Evolutionary conservation across 768 basidiomycete genomes (phyloP).

Genomic region (Zangia roseola): DNA sequence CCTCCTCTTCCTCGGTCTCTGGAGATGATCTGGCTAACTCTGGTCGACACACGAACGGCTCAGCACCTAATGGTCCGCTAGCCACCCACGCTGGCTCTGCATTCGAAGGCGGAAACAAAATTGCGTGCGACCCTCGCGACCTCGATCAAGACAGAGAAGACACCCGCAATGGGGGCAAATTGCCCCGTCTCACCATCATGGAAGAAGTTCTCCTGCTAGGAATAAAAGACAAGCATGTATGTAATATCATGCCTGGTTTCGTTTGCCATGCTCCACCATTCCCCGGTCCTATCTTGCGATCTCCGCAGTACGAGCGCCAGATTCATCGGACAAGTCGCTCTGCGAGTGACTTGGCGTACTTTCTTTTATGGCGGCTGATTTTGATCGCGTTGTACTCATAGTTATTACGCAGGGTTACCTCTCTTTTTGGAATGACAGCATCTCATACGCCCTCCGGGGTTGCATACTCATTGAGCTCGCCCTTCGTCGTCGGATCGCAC

Average conservation of each 20-base stretch:
- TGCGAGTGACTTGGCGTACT: conserved; percentile 3
- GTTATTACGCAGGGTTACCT: conserved; percentile 69
- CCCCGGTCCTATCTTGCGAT: conserved; percentile 6
- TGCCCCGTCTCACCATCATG: conserved; percentile 90
- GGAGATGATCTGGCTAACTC: conserved; percentile 38
- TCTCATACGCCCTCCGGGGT: conserved; percentile 97
- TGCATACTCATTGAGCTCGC: conserved; percentile 98
- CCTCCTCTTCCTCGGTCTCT: conserved; percentile 36
- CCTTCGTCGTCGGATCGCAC: conserved; percentile 88
- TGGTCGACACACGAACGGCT: conserved; percentile 30
- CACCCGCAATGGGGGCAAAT: conserved; percentile 61
- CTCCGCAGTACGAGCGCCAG: conserved; percentile 21
- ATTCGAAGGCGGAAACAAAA: conserved; percentile 80
- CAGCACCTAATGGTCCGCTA: conserved; percentile 28
- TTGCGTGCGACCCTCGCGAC: conserved; percentile 94
- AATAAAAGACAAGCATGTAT: conserved; percentile 93
- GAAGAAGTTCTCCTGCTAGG: conserved; percentile 95
- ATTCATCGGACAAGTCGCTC: background rate
- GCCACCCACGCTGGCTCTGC: conserved; percentile 73
- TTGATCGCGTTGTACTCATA: background rate
- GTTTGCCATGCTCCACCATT: conserved; percentile 4
- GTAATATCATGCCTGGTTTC: conserved; percentile 20
- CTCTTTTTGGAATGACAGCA: conserved; percentile 99
- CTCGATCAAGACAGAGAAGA: conserved; percentile 70
- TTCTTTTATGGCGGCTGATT: conserved; percentile 22